Evolutionary conservation across 331 rosid genomes (phyloP).

Genomic region (Quercus tomentella): DNA sequence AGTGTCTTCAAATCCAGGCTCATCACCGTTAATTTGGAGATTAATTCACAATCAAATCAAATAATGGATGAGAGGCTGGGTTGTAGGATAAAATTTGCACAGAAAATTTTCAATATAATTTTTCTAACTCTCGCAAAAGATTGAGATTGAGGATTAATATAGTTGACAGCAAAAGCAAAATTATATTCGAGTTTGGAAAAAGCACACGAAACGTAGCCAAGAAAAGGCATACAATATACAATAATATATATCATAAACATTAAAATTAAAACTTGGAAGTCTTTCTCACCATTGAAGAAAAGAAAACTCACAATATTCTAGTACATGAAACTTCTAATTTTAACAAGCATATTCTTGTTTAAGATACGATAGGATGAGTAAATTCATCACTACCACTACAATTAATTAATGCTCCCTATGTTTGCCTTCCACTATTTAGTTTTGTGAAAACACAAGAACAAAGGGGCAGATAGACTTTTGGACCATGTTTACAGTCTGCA

Average conservation of each 20-base stretch:
- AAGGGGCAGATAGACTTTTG: background rate
- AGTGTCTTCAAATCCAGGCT: too few relatives aligned
- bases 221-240: background rate
- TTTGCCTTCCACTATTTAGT: background rate
- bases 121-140: background rate
- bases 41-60: too few relatives aligned
- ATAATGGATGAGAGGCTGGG: too few relatives aligned
- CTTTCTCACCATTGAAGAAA: background rate
- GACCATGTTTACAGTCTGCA: constrained; percentile 10
- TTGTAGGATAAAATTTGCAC: too few relatives aligned
- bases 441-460: background rate
- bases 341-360: background rate
- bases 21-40: too few relatives aligned
- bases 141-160: background rate
- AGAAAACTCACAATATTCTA: background rate
- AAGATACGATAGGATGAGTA: background rate
- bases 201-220: background rate
- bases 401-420: background rate
- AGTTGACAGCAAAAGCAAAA: background rate
- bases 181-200: background rate
- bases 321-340: background rate
- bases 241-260: background rate
- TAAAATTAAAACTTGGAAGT: background rate
- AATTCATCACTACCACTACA: background rate
- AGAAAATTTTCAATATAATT: too few relatives aligned